phyloP scores from a whole-genome alignment of 495 filamentous ascomycete species.

The Penicillium cosmopolitanum region DNA sequence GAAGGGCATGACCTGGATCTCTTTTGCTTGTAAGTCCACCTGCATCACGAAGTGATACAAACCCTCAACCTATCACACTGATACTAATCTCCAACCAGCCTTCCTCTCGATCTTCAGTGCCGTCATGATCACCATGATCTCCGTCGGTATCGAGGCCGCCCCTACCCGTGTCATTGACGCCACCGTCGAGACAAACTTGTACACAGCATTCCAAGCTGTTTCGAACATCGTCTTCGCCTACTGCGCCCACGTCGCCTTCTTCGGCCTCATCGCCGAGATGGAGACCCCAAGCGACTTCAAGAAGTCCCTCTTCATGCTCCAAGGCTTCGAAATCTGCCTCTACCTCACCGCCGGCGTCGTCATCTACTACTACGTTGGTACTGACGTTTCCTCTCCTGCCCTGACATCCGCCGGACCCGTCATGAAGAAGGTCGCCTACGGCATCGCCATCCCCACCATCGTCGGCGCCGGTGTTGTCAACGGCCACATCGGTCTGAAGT shows the following conservation, averaged over 20 bases:
- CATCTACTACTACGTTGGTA: conserved; percentile 75
- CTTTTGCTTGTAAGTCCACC: conserved; percentile 51
- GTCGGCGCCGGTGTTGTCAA: conserved; percentile 73
- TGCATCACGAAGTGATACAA: not conserved
- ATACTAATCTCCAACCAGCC: conserved; percentile 3
- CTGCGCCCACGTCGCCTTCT: conserved; percentile 72
- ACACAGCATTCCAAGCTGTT: conserved; percentile 46
- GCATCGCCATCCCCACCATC: conserved; percentile 75
- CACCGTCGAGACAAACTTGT: conserved; percentile 35
- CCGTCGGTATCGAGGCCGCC: conserved; percentile 57
- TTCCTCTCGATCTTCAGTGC: conserved; percentile 39
- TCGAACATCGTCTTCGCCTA: conserved; percentile 60
- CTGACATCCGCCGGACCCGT: conserved; percentile 65
- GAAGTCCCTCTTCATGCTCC: conserved; percentile 68
- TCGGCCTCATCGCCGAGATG: conserved; percentile 80
- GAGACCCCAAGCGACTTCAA: conserved; percentile 66
- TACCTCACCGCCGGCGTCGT: conserved; percentile 70
- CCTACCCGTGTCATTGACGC: conserved; percentile 31
- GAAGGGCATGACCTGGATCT: conserved; percentile 60
- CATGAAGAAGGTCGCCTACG: conserved; percentile 76
- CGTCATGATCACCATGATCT: conserved; percentile 74
- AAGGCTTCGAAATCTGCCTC: conserved; percentile 65
- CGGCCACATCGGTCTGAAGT: conserved; percentile 62
- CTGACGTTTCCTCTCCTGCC: conserved; percentile 67
- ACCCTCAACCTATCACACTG: not conserved